Conservation (phyloP, 352 stramenopile species). For the Phytophthora pisi region DNA sequence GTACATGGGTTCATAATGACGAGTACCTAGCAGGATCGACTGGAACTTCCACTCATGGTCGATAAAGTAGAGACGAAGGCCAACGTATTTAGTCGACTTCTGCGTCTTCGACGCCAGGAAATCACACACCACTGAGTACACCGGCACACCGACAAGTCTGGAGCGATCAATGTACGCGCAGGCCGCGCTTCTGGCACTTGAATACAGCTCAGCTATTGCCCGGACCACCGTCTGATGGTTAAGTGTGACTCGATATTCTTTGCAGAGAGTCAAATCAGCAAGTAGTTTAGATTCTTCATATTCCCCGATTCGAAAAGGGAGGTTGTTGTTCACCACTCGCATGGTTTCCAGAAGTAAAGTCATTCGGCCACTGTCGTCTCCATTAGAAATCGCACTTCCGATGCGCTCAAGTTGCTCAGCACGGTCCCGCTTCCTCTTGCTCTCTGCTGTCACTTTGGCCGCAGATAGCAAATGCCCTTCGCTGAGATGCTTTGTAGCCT, state of each 20-base stretch:
- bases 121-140: background rate
- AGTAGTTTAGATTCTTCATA: background rate
- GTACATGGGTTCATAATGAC: background rate
- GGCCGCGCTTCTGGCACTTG: background rate
- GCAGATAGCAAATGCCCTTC: background rate
- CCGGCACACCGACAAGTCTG: background rate
- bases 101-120: background rate
- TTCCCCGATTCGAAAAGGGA: background rate
- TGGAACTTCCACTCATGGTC: background rate
- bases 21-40: background rate
- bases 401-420: background rate
- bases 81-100: background rate
- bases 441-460: background rate
- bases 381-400: background rate
- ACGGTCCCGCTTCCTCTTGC: background rate
- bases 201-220: background rate
- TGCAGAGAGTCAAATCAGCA: background rate
- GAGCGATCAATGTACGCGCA: background rate
- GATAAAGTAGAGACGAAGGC: conserved; percentile 3
- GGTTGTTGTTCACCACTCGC: background rate
- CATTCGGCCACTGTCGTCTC: background rate
- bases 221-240: background rate
- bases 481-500: background rate
- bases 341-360: background rate
- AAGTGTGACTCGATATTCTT: background rate